Percentiles rank a stretch among this genome's conserved stretches.
phyloP scores from a whole-genome alignment of 208 protist genomes.

The Crithidia mellificae region DNA sequence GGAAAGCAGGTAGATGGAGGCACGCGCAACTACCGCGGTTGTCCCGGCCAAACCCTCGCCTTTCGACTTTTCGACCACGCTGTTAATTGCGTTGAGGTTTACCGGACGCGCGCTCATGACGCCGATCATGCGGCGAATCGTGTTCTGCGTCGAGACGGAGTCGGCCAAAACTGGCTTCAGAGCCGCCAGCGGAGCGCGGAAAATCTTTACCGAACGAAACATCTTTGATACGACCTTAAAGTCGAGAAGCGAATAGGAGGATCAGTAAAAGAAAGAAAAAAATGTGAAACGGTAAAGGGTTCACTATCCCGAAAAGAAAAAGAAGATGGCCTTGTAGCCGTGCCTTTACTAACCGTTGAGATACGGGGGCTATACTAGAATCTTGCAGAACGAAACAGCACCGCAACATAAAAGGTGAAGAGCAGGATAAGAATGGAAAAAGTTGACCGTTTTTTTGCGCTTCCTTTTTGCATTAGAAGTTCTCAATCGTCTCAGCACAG shows the following conservation, averaged over 20 bases:
- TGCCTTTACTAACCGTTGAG: slow-evolving; percentile 1
- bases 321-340: not conserved
- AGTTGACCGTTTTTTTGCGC: no score
- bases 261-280: slow-evolving; percentile 20
- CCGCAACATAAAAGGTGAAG: not conserved
- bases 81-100: slow-evolving; percentile 68
- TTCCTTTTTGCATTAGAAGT: no score
- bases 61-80: slow-evolving; percentile 72
- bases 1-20: slow-evolving; percentile 48
- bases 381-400: not conserved
- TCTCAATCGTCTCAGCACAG: no score
- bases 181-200: slow-evolving; percentile 52
- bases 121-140: slow-evolving; percentile 68
- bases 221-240: slow-evolving; percentile 22
- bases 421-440: not conserved
- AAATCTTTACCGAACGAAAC: slow-evolving; percentile 48
- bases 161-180: slow-evolving; percentile 73
- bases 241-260: not conserved
- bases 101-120: slow-evolving; percentile 28
- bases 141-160: slow-evolving; percentile 55
- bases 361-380: slow-evolving; percentile 9
- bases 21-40: slow-evolving; percentile 54
- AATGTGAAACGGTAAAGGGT: not conserved
- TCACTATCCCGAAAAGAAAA: slow-evolving; percentile 2
- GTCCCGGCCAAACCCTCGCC: slow-evolving; percentile 64